Conservation (phyloP, 495 filamentous ascomycete species). For the Hamigera avellanea region DNA sequence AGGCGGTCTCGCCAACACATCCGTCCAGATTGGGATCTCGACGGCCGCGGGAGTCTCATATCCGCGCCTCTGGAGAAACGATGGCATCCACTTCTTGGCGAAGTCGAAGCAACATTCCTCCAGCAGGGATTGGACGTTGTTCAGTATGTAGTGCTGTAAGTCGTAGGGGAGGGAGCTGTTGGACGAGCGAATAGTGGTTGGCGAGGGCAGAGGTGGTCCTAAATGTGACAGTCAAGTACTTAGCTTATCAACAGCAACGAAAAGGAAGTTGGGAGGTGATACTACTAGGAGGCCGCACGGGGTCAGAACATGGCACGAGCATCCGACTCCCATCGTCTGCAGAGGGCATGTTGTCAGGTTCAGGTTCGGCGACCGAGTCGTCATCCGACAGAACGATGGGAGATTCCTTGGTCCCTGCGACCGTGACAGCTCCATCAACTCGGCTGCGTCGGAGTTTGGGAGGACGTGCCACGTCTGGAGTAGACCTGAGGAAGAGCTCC, state of each 20-base stretch:
- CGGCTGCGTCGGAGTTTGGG: constrained; percentile 10
- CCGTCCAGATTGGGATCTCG: constrained; percentile 26
- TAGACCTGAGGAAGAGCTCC: constrained; percentile 17
- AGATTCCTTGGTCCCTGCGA: no score
- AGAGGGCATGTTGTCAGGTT: neutral
- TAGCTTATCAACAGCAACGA: neutral
- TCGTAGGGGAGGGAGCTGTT: constrained; percentile 27
- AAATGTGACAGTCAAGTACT: neutral
- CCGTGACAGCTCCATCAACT: no score
- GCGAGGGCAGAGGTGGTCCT: no score
- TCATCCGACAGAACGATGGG: no score
- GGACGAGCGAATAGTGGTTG: no score
- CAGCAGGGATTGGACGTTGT: constrained; percentile 21
- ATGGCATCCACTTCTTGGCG: constrained; percentile 19
- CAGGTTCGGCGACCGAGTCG: no score
- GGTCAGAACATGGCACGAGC: no score
- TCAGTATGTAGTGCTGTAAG: constrained; percentile 26
- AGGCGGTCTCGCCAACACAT: constrained; percentile 11
- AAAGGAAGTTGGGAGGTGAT: neutral
- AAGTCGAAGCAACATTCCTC: constrained; percentile 32
- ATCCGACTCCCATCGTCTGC: no score
- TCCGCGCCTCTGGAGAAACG: constrained; percentile 10
- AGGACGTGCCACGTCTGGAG: no score
- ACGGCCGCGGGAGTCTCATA: constrained; percentile 24
- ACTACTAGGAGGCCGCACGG: no score